Evolutionary conservation across 148 eudicot species (phyloP).

Genomic region (Silene latifolia): DNA sequence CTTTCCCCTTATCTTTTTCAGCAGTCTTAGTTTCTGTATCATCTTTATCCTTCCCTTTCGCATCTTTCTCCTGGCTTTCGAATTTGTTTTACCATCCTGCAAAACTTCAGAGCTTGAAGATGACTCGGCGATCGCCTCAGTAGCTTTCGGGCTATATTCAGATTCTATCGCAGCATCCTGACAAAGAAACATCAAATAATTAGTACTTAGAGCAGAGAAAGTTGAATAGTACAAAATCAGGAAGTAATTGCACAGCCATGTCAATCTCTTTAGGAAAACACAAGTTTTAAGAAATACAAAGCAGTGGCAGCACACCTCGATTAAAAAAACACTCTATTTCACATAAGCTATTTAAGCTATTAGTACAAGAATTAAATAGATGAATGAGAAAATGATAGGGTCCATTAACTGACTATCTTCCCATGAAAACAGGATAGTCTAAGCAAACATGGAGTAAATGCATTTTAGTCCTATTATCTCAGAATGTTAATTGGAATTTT

Average conservation of each 20-base stretch:
- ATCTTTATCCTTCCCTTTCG: constrained; percentile 70
- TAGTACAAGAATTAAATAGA: background rate
- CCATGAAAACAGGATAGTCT: no score
- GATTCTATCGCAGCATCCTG: constrained; percentile 65
- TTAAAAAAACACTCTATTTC: background rate
- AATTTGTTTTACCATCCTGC: constrained; percentile 52
- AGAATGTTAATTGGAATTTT: no score
- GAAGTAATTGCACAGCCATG: background rate
- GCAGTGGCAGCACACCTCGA: background rate
- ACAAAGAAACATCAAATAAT: background rate
- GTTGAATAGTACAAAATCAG: background rate
- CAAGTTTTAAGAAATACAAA: background rate
- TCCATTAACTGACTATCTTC: no score
- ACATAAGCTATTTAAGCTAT: background rate
- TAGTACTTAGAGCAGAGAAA: background rate
- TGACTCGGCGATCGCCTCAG: constrained; percentile 46
- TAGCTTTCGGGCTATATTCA: constrained; percentile 51
- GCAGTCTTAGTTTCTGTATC: constrained; percentile 66
- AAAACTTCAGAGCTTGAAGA: constrained; percentile 48
- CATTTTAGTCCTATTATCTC: no score
- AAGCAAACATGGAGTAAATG: no score
- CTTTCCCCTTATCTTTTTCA: constrained; percentile 86
- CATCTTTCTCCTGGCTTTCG: constrained; percentile 46
- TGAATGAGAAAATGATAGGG: background rate
- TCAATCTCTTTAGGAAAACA: background rate